Evolutionary conservation across 768 basidiomycete genomes (phyloP), one percentile per base, ranked within the genome.

Genomic region (Dioszegia aurantiaca): DNA sequence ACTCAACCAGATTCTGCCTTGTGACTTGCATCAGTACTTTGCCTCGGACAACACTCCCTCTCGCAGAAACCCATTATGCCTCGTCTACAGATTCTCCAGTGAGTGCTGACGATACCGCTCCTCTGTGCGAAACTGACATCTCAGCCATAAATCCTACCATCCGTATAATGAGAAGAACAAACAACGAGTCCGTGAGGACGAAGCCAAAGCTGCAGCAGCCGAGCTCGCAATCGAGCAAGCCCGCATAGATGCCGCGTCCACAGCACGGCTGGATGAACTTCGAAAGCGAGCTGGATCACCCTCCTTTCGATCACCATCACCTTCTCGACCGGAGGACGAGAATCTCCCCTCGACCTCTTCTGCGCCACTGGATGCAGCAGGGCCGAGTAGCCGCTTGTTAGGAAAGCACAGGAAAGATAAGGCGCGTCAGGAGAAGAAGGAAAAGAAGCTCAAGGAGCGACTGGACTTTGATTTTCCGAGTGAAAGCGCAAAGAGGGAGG

Each of bases 111-210:
- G n/a, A 17, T 31, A 2, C 6, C 23, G n/a, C 17, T 19, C 11
- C 33, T 49, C 21, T 2, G 27, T 42, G 5, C 21, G 31, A 26
- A 28, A 12, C 16, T 17, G 33, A 37, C 33, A 49, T 26, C 24
- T 1, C 48, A 72, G 70, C 19, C 77, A 78, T 59, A 78, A 78
- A 59, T 76, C 75, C 3, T 78, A 78, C 44, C 77, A 78, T 44
- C 76, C 76, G 0, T 78, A 78, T 44, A 64, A 74, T 8, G 76
- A 78, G 55, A 70, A 64, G 62, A 78, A 78, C 68, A 78, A 78
- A 63, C 70, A 76, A 49, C 61, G 69, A 43, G 77, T 78, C 24
- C 59, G 76, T 24, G 70, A 76, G 47, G 77, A 78, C 63, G 77
- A 78, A 63, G 72, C 68, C 19, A 58, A 64, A 56, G 76, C 76